phyloP scores from a whole-genome alignment of 257 asterid species.

The Solanum ahanhuiri region DNA sequence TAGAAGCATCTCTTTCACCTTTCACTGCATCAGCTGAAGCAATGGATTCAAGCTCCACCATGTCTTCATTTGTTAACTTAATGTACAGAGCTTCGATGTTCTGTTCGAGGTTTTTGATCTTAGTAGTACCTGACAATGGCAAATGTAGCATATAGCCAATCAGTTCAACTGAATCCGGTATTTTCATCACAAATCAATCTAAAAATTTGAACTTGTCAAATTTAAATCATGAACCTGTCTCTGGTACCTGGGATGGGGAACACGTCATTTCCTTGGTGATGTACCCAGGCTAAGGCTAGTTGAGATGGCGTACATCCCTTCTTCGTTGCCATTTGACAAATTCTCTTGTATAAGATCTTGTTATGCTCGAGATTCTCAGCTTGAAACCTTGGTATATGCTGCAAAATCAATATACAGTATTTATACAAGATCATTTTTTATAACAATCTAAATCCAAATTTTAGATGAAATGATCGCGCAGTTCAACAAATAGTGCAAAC shows the following conservation, averaged over 20 bases:
- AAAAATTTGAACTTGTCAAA: neutral
- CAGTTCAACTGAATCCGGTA: neutral
- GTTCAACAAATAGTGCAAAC: neutral
- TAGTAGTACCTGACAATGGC: constrained; percentile 16
- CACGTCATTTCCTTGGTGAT: constrained; percentile 41
- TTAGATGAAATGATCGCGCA: neutral
- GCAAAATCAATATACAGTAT: neutral
- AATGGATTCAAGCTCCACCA: constrained; percentile 23
- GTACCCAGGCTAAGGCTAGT: constrained; percentile 50
- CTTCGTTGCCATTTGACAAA: constrained; percentile 18
- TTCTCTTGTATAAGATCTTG: constrained; percentile 14
- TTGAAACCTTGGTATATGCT: constrained; percentile 35
- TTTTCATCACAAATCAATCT: neutral
- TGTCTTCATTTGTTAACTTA: constrained; percentile 22
- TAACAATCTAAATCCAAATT: neutral
- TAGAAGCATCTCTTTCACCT: constrained; percentile 28
- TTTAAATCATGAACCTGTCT: neutral
- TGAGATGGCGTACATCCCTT: constrained; percentile 45
- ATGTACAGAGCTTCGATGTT: constrained; percentile 22
- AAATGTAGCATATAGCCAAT: neutral
- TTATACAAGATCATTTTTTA: neutral
- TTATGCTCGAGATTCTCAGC: constrained; percentile 32
- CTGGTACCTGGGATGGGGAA: constrained; percentile 36
- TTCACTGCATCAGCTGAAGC: constrained; percentile 23
- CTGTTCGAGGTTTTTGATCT: constrained; percentile 20